Evolutionary conservation across 2,329 filamentous ascomycete genomes (phyloP).

Genomic region (Phyllosticta capitalensis): DNA sequence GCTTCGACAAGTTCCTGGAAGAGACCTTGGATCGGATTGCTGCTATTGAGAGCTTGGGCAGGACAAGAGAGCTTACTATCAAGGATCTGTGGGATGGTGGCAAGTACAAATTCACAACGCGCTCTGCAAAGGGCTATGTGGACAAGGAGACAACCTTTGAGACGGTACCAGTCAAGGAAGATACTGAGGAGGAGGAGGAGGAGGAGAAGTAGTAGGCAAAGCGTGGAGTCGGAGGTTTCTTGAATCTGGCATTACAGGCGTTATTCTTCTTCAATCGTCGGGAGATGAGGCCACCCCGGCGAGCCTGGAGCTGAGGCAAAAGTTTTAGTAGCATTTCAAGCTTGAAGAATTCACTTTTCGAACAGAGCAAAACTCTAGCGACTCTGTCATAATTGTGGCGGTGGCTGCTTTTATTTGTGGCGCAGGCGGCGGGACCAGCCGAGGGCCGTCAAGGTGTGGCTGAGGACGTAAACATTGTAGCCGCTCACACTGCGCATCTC

Average conservation of each 20-base stretch:
- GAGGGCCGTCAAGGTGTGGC: no score
- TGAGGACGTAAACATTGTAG: no score
- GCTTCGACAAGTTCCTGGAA: slow-evolving; percentile 75
- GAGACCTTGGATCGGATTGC: slow-evolving; percentile 74
- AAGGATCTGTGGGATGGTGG: slow-evolving; percentile 87
- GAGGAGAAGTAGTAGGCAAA: slow-evolving; percentile 5
- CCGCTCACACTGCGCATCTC: background rate
- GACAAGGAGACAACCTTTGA: slow-evolving; percentile 13
- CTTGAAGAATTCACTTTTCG: no score
- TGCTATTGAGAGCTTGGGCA: slow-evolving; percentile 87
- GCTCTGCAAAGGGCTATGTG: slow-evolving; percentile 19
- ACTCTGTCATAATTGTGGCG: no score
- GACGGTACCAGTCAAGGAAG: slow-evolving; percentile 13
- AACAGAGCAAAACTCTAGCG: no score
- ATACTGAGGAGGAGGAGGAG: slow-evolving; percentile 14
- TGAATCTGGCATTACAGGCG: background rate
- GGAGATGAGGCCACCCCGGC: background rate
- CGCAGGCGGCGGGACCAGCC: no score
- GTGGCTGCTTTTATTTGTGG: no score
- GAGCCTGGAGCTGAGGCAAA: background rate
- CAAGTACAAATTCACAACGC: slow-evolving; percentile 48
- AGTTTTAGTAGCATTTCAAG: no score
- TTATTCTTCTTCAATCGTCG: background rate
- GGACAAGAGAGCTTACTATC: slow-evolving; percentile 89
- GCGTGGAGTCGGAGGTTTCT: background rate